A percentile compares a stretch with the other conserved stretches of the same genome.
Evolutionary conservation across 805 yeast genomes (phyloP).

Genomic region (Vanderwaltozyma yarrowii): DNA sequence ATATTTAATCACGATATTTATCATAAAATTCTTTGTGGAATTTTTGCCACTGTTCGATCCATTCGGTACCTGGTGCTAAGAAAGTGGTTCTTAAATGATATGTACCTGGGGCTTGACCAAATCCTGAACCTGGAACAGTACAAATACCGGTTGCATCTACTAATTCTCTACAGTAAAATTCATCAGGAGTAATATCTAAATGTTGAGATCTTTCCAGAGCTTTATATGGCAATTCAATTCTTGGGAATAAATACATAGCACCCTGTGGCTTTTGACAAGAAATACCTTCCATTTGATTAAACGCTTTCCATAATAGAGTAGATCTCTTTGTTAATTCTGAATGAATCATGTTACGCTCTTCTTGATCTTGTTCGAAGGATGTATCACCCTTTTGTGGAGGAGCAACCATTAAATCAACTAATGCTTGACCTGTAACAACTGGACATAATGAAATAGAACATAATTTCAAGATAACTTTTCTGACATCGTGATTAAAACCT

Average conservation of each 20-base stretch:
- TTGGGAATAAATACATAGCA: conserved; percentile 96
- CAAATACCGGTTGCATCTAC: conserved; percentile 89
- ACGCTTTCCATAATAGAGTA: conserved; percentile 52
- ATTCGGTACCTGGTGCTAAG: conserved; percentile 87
- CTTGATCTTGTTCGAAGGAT: conserved; percentile 55
- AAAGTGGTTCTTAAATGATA: conserved; percentile 94
- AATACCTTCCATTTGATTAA: conserved; percentile 69
- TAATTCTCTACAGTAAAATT: conserved; percentile 75
- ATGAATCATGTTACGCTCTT: conserved; percentile 55
- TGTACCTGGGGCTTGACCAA: conserved; percentile 86
- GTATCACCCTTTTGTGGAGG: conserved; percentile 78
- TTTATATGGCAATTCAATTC: conserved; percentile 50
- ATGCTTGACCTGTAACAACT: conserved; percentile 88
- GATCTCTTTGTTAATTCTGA: conserved; percentile 57
- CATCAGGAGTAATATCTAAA: conserved; percentile 60
- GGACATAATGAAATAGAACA: conserved; percentile 91
- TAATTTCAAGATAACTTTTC: conserved; percentile 65
- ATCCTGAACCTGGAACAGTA: conserved; percentile 95
- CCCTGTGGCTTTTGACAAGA: conserved; percentile 87
- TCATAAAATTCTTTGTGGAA: conserved; percentile 70
- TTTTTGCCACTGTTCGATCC: conserved; percentile 67
- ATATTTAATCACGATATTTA: conserved; percentile 34
- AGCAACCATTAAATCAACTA: conserved; percentile 85
- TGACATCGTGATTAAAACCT: conserved; percentile 65
- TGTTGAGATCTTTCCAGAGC: conserved; percentile 54